Evolutionary conservation across 2,329 filamentous ascomycete species (phyloP), one percentile per base, ranked within the genome.

Genomic region (Chaetomiaceae sp.): DNA sequence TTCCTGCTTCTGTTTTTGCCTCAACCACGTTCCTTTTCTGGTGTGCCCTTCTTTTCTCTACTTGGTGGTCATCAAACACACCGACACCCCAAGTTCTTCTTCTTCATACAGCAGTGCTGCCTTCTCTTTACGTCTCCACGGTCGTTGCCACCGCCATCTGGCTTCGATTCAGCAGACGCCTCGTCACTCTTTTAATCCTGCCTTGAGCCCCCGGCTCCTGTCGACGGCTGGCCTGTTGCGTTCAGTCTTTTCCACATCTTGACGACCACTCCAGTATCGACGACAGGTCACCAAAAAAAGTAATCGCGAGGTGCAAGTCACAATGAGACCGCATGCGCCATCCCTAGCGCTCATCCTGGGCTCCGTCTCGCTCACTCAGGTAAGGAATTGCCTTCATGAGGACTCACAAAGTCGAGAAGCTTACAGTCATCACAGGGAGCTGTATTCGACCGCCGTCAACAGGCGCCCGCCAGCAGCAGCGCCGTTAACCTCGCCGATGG

Each of bases 191-290:
- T 20, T 42, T 20, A 37, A 25, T 27, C 19, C 34, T 31, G 12
- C 25, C 31, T 64, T 65, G 61, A 66, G 59, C 59, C 62, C 61
- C 27, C 44, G 31, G 23, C 19, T 47, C 33, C 54, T 43, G 48
- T 49, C 59, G 58, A 66, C 65, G 63, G 63, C 64, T 64, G 63
- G 64, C 49, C 63, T 65, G 59, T 63, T 64, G 55, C 47, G 51
- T 46, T 33, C 48, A 25, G 12, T 46, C 44, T 19, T 57, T 58
- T 42, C 42, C 59, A 27, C 20, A 44, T 53, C 33, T 50, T 6
- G 25, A 48, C 29, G 12, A 23, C 34, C 15, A 46, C 34, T 40
- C 36, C 20, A 33, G 17, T 8, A 27, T 23, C 36, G 50, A 46
- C 31, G 33, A 54, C 42, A 8, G 15, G 9, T 31, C 17, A 6